Base-by-base conservation (phyloP, 1,284 basidiomycete genomes). In the Ceratobasidium sp. region DNA sequence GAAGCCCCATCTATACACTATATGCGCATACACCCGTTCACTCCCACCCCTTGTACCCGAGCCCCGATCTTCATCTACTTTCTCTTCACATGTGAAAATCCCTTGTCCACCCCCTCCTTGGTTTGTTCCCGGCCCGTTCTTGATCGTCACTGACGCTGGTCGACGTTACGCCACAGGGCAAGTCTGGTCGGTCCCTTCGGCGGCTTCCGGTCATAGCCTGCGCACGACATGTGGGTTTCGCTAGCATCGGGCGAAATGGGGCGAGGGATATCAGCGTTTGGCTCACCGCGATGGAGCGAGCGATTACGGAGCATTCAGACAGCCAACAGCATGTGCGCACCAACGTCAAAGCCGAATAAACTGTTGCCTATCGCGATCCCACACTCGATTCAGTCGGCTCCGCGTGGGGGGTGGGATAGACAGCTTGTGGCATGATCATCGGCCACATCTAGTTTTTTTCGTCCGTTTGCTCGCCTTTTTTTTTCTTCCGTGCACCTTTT, bases 141-240 rank as follows among this genome's bases (percentile, higher is more conserved):
- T 59, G 34, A 52, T 65, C 62, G 52, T 52, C 52, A 57, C 64
- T 57, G 43, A 64, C 36, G 23, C 45, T 70, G 45, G 23, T n/a
- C 23, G 30, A 34, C 39, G 34, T 34, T 30, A 39, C 30, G 71
- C 80, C 82, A 36, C 85, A 93, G 79, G 88, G 88, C n/a, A 87
- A 97, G 83, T 97, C 96, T 9, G 96, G 97, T 18, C 89, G 96
- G 57, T 90, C 94, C 2, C 84, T 99, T 6, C 88, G 97, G 14
- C 88, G 94, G 9, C 84, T 99, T 21, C 97, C 97, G 0, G 92
- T 98, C 32, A 86, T 99, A 36, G 94, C 96, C 0, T 89, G 97
- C 73, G 92, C 96, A 1, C 85, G 88, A 2, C 90, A 95, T 78
- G 89, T 96, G 61, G 87, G 78, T 48, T 43, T 43, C n/a, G 62